These are phyloP conservation scores for Leptographium radiaticola DNA, from an alignment of 2,329 filamentous ascomycete species.

Conservation along the genomic window DNA sequence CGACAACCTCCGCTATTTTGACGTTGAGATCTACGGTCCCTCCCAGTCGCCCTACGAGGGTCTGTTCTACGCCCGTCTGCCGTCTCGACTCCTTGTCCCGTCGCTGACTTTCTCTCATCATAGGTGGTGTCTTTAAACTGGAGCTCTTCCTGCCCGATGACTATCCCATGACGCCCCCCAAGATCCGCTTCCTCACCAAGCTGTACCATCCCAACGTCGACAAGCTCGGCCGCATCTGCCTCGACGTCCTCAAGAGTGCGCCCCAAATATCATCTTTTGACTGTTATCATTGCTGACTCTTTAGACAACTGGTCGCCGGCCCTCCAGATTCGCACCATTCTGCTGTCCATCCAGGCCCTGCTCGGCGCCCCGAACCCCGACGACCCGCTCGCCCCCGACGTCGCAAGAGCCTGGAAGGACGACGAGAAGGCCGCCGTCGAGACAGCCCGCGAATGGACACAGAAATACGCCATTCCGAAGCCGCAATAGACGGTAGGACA, in stretches of 20 bases:
- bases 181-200: conserved; percentile 96
- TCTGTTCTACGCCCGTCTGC: conserved; percentile 20
- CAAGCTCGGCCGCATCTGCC: conserved; percentile 89
- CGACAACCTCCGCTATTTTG: conserved; percentile 95
- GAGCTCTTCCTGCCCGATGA: conserved; percentile 97
- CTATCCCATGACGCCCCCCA: conserved; percentile 97
- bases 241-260: conserved; percentile 90
- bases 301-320: conserved; percentile 97
- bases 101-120: neutral
- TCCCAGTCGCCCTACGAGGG: conserved; percentile 91
- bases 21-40: conserved; percentile 90
- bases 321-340: conserved; percentile 91
- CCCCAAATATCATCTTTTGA: neutral
- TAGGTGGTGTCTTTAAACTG: conserved; percentile 80
- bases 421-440: conserved; percentile 85
- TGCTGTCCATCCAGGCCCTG: conserved; percentile 95
- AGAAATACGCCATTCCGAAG: conserved; percentile 56
- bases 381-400: conserved; percentile 94
- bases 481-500: neutral
- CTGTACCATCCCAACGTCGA: conserved; percentile 99
- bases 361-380: conserved; percentile 95
- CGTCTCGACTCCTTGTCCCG: neutral
- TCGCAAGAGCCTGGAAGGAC: conserved; percentile 97
- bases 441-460: conserved; percentile 86
- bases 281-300: neutral